Percentiles rank a stretch among this genome's conserved stretches.
Conservation (phyloP, 1,139 yeast species). For the Torulaspora pretoriensis region DNA sequence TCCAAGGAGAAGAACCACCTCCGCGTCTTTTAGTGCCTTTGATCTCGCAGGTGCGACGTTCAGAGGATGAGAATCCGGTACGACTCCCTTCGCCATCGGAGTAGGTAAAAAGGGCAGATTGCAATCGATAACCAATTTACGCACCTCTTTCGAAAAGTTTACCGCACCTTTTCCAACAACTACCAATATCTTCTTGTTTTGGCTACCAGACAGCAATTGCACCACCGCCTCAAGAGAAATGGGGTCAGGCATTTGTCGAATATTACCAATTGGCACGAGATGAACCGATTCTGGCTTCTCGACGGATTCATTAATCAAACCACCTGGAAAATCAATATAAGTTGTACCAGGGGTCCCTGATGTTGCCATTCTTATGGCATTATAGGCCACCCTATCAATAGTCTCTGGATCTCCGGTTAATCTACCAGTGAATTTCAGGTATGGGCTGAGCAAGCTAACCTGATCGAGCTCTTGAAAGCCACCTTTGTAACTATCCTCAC, state of each 20-base stretch:
- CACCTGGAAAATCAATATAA: conserved; percentile 62
- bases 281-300: background rate
- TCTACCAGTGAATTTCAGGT: conserved; percentile 49
- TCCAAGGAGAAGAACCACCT: conserved; percentile 53
- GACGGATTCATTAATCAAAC: conserved; percentile 38
- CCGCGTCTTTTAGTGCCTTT: conserved; percentile 49
- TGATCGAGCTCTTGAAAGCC: conserved; percentile 69
- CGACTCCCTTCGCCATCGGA: conserved; percentile 72
- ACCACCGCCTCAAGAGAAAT: conserved; percentile 39
- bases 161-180: conserved; percentile 65
- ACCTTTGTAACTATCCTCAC: conserved; percentile 48
- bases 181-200: conserved; percentile 47
- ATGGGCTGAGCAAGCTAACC: conserved; percentile 43
- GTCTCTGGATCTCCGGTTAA: conserved; percentile 39
- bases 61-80: conserved; percentile 44
- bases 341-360: conserved; percentile 56
- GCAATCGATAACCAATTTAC: conserved; percentile 41
- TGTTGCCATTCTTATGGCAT: conserved; percentile 47
- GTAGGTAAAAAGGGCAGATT: conserved; percentile 57
- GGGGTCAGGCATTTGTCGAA: conserved; percentile 41
- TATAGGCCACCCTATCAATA: conserved; percentile 41
- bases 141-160: conserved; percentile 40
- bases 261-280: background rate
- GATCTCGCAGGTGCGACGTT: conserved; percentile 61
- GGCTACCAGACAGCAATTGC: conserved; percentile 26